A percentile compares a stretch with the other conserved stretches of the same genome.
These are phyloP conservation scores for Drechslerella coelobrocha DNA, from an alignment of 2,329 filamentous ascomycete species.

Conservation along the genomic window DNA sequence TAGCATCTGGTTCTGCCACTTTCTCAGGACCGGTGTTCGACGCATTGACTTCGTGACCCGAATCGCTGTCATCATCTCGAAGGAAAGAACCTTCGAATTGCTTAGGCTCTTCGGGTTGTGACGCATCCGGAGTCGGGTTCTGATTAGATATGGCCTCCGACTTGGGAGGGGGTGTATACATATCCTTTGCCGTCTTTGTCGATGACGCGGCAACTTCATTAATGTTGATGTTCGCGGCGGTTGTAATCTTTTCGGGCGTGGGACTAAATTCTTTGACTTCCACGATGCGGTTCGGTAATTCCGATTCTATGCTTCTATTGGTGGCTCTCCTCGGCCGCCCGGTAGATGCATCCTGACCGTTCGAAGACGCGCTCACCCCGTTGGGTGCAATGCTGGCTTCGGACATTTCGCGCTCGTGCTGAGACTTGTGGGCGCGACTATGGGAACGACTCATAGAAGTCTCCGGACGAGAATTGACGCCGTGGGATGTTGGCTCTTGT, in stretches of 20 bases:
- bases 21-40: slow-evolving; percentile 2
- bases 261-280: slow-evolving; percentile 27
- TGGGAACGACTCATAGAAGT: slow-evolving; percentile 36
- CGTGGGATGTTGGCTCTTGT: slow-evolving; percentile 8
- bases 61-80: slow-evolving; percentile 41
- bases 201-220: slow-evolving; percentile 31
- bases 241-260: slow-evolving; percentile 44
- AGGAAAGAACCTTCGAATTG: slow-evolving; percentile 42
- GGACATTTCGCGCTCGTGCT: slow-evolving; percentile 39
- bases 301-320: slow-evolving; percentile 49
- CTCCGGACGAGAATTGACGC: slow-evolving; percentile 32
- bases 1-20: neutral
- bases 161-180: slow-evolving; percentile 41
- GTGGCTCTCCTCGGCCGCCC: slow-evolving; percentile 35
- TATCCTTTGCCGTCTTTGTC: slow-evolving; percentile 42
- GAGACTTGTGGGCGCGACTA: slow-evolving; percentile 22
- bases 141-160: slow-evolving; percentile 17
- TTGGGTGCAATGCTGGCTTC: slow-evolving; percentile 32
- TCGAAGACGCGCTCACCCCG: slow-evolving; percentile 29
- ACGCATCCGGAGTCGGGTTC: slow-evolving; percentile 13
- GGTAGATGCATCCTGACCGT: slow-evolving; percentile 21
- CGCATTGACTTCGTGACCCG: slow-evolving; percentile 19
- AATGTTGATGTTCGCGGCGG: slow-evolving; percentile 42
- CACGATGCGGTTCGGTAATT: slow-evolving; percentile 39
- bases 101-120: slow-evolving; percentile 17